Evolutionary conservation across 2,329 filamentous ascomycete species (phyloP).

Genomic region (Colletotrichum orchidophilum): DNA sequence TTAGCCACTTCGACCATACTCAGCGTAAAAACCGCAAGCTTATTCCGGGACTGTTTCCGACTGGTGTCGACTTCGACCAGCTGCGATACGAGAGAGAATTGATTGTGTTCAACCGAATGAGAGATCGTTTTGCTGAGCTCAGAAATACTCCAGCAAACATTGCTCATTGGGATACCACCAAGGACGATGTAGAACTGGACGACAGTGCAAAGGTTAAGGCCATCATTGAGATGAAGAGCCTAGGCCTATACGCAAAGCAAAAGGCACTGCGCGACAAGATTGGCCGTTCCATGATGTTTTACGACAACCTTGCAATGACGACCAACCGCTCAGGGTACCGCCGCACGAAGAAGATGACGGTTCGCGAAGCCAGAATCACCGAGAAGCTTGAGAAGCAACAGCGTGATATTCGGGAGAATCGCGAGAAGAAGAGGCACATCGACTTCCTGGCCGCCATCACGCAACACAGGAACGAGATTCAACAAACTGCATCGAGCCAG

Average conservation of each 20-base stretch:
- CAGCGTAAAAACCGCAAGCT: conserved; percentile 80
- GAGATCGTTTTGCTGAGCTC: conserved; percentile 83
- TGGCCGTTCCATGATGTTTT: conserved; percentile 91
- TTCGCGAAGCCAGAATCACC: conserved; percentile 94
- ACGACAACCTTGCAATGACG: conserved; percentile 96
- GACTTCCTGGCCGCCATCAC: conserved; percentile 91
- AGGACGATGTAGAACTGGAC: conserved; percentile 74
- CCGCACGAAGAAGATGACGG: conserved; percentile 95
- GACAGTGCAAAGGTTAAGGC: conserved; percentile 88
- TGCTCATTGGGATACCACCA: conserved; percentile 84
- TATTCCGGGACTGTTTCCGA: conserved; percentile 88
- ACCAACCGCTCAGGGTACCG: conserved; percentile 92
- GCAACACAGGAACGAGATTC: conserved; percentile 82
- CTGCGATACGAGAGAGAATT: conserved; percentile 87
- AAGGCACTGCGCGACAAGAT: conserved; percentile 86
- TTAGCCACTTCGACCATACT: conserved; percentile 84
- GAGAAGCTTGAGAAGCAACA: conserved; percentile 99
- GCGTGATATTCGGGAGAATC: conserved; percentile 91
- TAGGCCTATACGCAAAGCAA: conserved; percentile 89
- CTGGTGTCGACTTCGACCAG: conserved; percentile 87
- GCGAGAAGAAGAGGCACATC: conserved; percentile 96
- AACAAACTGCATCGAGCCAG: conserved; percentile 72
- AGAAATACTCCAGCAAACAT: conserved; percentile 87
- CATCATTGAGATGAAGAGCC: conserved; percentile 93
- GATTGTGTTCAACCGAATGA: conserved; percentile 90